A percentile compares a stretch with the other conserved stretches of the same genome.
Evolutionary conservation across 2,329 filamentous ascomycete species (phyloP).

Genomic region (Aspergillus fructus): DNA sequence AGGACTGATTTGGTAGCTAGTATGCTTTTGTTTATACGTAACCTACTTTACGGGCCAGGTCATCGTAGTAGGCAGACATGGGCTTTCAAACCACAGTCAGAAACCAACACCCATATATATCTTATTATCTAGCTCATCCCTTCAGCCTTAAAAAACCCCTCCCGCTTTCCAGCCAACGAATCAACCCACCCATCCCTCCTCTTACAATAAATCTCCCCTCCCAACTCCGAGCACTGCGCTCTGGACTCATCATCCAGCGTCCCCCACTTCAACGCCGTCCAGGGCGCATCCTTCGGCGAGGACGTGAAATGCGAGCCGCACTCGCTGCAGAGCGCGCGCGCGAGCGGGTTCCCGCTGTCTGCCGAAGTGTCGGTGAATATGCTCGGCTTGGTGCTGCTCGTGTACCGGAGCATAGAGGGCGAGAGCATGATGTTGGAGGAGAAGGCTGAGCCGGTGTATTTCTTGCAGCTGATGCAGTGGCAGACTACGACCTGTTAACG

Average conservation of each 20-base stretch:
- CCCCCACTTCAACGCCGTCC: constrained; percentile 22
- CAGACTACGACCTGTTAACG: constrained; percentile 20
- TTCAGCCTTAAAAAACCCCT: constrained; percentile 7
- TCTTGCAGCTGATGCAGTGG: constrained; percentile 27
- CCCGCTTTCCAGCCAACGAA: constrained; percentile 2
- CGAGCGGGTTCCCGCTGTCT: constrained; percentile 14
- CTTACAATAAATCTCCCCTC: constrained; percentile 21
- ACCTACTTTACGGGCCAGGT: too few relatives aligned
- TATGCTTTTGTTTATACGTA: too few relatives aligned
- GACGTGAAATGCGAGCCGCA: constrained; percentile 24
- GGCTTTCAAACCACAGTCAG: too few relatives aligned
- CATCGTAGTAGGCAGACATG: too few relatives aligned
- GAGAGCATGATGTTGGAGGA: constrained; percentile 25
- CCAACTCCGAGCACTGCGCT: constrained; percentile 9
- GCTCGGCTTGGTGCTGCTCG: constrained; percentile 18
- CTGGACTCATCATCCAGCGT: constrained; percentile 22
- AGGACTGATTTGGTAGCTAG: too few relatives aligned
- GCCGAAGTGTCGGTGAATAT: constrained; percentile 15
- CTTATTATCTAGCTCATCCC: neutral
- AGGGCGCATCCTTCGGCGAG: constrained; percentile 1
- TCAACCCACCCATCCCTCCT: constrained; percentile 25
- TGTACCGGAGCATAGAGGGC: constrained; percentile 15
- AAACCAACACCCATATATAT: neutral
- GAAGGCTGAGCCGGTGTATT: constrained; percentile 25
- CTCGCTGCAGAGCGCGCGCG: constrained; percentile 22